Conservation (phyloP, 2,329 filamentous ascomycete species). For the Colletotrichum incanum region DNA sequence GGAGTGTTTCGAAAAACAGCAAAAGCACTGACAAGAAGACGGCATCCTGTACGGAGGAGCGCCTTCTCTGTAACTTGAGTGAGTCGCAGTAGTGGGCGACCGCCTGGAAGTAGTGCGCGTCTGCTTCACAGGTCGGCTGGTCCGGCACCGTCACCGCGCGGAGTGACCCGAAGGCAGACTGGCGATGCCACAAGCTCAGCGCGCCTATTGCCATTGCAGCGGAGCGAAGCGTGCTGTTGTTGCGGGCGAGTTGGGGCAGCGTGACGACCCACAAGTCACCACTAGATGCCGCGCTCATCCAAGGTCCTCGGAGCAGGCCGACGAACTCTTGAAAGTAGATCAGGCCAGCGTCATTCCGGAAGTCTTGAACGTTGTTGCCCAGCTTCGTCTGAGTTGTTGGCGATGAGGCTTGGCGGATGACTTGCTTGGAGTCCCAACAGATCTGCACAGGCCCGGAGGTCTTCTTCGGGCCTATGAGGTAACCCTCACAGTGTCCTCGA, state of each 20-base stretch:
- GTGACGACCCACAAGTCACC: conserved; percentile 50
- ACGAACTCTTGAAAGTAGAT: conserved; percentile 53
- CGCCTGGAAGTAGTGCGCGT: conserved; percentile 52
- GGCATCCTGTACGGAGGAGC: conserved; percentile 49
- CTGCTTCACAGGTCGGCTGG: conserved; percentile 16
- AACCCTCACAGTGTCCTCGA: conserved; percentile 43
- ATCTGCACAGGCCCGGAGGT: conserved; percentile 40
- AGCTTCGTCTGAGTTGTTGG: conserved; percentile 39
- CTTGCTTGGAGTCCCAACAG: conserved; percentile 47
- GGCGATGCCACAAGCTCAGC: conserved; percentile 46
- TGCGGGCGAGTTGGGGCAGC: conserved; percentile 51
- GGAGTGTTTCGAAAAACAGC: conserved; percentile 52
- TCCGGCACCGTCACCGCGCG: conserved; percentile 31
- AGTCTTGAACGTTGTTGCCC: conserved; percentile 42
- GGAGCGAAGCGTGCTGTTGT: conserved; percentile 48
- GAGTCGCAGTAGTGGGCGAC: conserved; percentile 55
- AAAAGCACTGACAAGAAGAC: conserved; percentile 52
- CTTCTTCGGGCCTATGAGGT: conserved; percentile 29
- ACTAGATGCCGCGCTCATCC: conserved; percentile 48
- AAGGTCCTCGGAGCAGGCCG: conserved; percentile 48
- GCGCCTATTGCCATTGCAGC: conserved; percentile 54
- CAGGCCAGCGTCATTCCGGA: conserved; percentile 36
- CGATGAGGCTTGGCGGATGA: conserved; percentile 16
- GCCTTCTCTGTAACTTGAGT: conserved; percentile 50
- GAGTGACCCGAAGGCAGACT: conserved; percentile 35